Evolutionary conservation across 129 eudicot species (phyloP).

Genomic region (Escallonia herrerae): DNA sequence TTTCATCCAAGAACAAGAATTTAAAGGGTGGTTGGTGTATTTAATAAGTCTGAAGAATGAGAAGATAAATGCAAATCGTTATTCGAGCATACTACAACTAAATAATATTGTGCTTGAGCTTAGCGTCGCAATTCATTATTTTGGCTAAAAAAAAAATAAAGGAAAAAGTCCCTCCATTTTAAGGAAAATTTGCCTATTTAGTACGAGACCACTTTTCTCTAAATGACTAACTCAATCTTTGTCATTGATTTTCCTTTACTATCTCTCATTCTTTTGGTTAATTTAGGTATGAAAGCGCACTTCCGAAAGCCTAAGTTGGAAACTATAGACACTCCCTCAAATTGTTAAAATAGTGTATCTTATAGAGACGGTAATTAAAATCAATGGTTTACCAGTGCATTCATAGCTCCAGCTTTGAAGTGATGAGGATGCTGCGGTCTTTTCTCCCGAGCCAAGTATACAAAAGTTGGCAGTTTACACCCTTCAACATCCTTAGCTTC

Average conservation of each 20-base stretch:
- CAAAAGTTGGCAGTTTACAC: slow-evolving; percentile 48
- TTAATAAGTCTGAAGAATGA: no score
- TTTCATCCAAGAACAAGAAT: neutral
- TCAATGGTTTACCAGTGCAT: slow-evolving; percentile 58
- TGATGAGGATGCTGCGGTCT: slow-evolving; percentile 64
- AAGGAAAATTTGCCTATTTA: no score
- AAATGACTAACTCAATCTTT: neutral
- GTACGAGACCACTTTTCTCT: no score
- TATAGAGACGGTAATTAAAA: no score
- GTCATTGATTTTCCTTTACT: neutral
- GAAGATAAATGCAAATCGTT: neutral
- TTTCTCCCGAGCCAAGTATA: slow-evolving; percentile 83
- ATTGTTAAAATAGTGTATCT: no score
- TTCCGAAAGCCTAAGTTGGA: no score
- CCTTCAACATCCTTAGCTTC: slow-evolving; percentile 47
- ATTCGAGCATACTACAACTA: neutral
- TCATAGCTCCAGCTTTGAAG: slow-evolving; percentile 97
- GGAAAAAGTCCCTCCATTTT: no score
- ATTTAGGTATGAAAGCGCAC: no score
- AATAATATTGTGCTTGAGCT: neutral
- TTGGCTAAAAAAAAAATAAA: no score
- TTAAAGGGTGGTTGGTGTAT: neutral
- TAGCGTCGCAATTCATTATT: no score
- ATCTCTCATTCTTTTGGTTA: no score
- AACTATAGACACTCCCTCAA: no score